Conservation (phyloP, 1,284 basidiomycete genomes). For the Moniliella sp. region DNA sequence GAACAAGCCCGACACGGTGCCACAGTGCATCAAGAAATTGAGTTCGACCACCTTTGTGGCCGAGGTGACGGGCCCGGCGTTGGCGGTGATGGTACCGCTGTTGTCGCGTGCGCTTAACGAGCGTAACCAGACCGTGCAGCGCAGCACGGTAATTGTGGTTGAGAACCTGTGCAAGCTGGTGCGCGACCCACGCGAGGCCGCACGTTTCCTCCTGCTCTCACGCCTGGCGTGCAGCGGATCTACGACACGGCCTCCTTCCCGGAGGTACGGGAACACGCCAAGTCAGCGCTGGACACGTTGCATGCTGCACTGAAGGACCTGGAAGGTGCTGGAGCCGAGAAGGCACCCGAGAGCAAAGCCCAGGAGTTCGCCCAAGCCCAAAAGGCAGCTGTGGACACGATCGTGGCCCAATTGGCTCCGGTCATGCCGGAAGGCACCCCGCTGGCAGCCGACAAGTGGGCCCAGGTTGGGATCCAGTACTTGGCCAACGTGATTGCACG, state of each 20-base stretch:
- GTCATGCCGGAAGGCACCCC: constrained; percentile 8
- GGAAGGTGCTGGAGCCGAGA: constrained; percentile 3
- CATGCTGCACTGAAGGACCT: constrained; percentile 8
- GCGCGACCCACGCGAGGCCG: constrained; percentile 70
- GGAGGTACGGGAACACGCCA: constrained; percentile 44
- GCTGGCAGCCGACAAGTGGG: constrained; percentile 19
- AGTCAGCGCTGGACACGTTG: constrained; percentile 24
- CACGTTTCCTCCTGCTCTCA: constrained; percentile 63
- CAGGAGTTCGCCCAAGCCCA: constrained; percentile 12
- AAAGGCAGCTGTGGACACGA: constrained; percentile 13
- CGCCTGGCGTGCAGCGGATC: constrained; percentile 77
- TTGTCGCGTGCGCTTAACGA: constrained; percentile 80
- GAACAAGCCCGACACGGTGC: constrained; percentile 60
- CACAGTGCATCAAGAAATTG: constrained; percentile 81
- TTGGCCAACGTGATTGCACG: constrained; percentile 18
- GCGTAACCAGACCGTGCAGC: constrained; percentile 52
- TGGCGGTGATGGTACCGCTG: constrained; percentile 84
- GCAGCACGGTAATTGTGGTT: constrained; percentile 62
- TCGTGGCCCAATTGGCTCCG: constrained; percentile 13
- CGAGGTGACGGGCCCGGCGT: constrained; percentile 81
- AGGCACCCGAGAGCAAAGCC: constrained; percentile 13
- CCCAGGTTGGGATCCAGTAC: constrained; percentile 20
- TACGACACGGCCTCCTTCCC: constrained; percentile 81
- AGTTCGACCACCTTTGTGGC: constrained; percentile 88
- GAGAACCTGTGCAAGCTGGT: constrained; percentile 97